Evolutionary conservation across 768 basidiomycete genomes (phyloP), one percentile per base, ranked within the genome.

Genomic region (Phylloporus scabripes): DNA sequence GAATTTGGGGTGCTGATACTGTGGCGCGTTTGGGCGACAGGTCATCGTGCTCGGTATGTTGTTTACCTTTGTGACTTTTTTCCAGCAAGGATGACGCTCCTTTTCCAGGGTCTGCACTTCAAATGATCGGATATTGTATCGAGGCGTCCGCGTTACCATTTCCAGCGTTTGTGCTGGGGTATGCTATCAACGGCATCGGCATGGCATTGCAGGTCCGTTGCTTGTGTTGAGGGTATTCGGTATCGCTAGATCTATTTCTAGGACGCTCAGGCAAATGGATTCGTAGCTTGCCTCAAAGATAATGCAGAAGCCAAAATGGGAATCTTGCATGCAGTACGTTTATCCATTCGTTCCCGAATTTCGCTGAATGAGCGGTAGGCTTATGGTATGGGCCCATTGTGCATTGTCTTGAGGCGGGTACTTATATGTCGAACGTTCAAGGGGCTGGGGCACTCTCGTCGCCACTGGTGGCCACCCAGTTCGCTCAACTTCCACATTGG

Each of bases 401-500:
- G n/a, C 6, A 3, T 36, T 17, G 24, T 1, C 9, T 50, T n/a
- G 5, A 3, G 33, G 18, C 39, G n/a, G 20, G n/a, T 48, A 21
- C 50, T 66, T 24, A 55, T 11, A 8, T 17, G 18, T 32, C 12
- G n/a, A 17, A 45, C 18, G 3, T 41, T 15, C 9, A 56, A 87
- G 85, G 86, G 17, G 67, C 75, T 0, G 86, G 86, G 1, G 85
- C 85, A 2, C 68, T 87, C 9, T 71, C 71, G 7, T 65, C 90
- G 0, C 92, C 92, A 3, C 74, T 94, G 15, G 80, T 85, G 0
- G 77, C 91, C 0, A 94, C 92, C 0, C 86, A 91, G 49, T 93
- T 94, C 55, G 73, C 87, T 0, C 78, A 80, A 48, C 57, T 79
- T 20, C 63, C 54, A 0, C 74, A 70, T 29, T 92, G 90, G 91